Evolutionary conservation across 2,329 filamentous ascomycete genomes (phyloP), one percentile per base, ranked within the genome.

Genomic region (Aspergillus neoniger): DNA sequence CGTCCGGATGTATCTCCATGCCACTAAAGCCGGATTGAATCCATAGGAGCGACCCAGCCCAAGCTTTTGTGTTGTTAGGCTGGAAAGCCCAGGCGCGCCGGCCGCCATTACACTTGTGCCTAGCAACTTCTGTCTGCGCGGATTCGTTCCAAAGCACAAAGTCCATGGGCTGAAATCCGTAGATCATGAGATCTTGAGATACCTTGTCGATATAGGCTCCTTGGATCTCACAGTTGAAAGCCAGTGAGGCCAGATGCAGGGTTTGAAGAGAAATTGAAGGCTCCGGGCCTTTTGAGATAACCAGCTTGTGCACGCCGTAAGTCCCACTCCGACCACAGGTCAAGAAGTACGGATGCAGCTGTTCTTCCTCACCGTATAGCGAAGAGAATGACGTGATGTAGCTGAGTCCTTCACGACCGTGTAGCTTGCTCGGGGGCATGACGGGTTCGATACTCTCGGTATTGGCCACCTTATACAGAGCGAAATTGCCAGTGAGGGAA

Each of bases 81-180:
- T 72, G 70, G 63, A 84, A 91, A 2, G 86, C 84, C 82, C 92
- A 97, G 32, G 84, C 88, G 57, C 94, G 85, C 71, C 96, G 92
- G 0, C 88, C 88, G 36, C 94, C 94, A 58, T 93, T 94, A 71
- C 94, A 97, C 52, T 92, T 88, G 30, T 96, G 82, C 0, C 81
- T 83, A 57, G 89, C 85, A 15, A 94, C 75, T 68, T 94, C 89
- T 58, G 86, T 83, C 60, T 91, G 87, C 1, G 80, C 80, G 0
- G 86, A 87, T 71, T 91, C 87, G 72, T 96, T 91, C 86, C 91
- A 95, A 9, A 94, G 83, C 12, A 96, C 81, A 70, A 98, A 96
- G 50, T 86, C 81, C 63, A 87, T 91, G 71, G 90, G 87, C 58
- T 86, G 87, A 77, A 97, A 98, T 3, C 94, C 94, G 72, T 88